Conservation (phyloP, 495 filamentous ascomycete species). For the Alectoria sarmentosa region DNA sequence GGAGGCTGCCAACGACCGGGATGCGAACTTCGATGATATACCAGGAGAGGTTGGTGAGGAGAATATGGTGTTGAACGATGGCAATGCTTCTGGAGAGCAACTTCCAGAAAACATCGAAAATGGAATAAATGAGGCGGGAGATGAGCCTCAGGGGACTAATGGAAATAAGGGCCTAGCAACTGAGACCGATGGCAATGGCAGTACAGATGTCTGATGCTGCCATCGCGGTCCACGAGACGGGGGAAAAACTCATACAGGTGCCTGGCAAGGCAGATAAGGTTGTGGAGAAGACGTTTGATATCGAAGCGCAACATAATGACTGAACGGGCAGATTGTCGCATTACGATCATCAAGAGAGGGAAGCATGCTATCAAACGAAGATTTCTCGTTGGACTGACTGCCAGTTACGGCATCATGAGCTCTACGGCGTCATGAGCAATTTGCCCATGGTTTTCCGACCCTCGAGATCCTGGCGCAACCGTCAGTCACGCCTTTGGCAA, state of each 20-base stretch:
- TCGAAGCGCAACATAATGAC: background rate
- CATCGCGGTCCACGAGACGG: slow-evolving; percentile 18
- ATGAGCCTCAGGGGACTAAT: background rate
- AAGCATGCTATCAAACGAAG: background rate
- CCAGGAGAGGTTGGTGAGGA: slow-evolving; percentile 23
- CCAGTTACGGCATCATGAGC: too few species aligned
- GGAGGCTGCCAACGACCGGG: background rate
- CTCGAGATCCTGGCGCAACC: slow-evolving; percentile 57
- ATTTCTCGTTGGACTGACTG: background rate
- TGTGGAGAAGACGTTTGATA: slow-evolving; percentile 8
- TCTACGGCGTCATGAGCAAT: slow-evolving; percentile 37
- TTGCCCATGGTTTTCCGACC: slow-evolving; percentile 76
- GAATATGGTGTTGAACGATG: slow-evolving; percentile 14
- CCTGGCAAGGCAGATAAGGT: slow-evolving; percentile 14
- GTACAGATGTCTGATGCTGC: slow-evolving; percentile 1
- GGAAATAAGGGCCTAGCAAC: background rate
- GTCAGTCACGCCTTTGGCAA: slow-evolving; percentile 9
- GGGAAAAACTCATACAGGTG: slow-evolving; percentile 17
- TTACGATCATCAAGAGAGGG: background rate
- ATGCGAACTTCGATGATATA: background rate
- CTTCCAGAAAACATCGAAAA: background rate
- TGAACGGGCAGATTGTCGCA: background rate
- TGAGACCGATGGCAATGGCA: background rate
- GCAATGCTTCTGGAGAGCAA: background rate
- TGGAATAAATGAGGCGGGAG: background rate